A percentile compares a stretch with the other conserved stretches of the same genome.
Evolutionary conservation across 768 basidiomycete species (phyloP).

Genomic region (Trametes cinnabarina): DNA sequence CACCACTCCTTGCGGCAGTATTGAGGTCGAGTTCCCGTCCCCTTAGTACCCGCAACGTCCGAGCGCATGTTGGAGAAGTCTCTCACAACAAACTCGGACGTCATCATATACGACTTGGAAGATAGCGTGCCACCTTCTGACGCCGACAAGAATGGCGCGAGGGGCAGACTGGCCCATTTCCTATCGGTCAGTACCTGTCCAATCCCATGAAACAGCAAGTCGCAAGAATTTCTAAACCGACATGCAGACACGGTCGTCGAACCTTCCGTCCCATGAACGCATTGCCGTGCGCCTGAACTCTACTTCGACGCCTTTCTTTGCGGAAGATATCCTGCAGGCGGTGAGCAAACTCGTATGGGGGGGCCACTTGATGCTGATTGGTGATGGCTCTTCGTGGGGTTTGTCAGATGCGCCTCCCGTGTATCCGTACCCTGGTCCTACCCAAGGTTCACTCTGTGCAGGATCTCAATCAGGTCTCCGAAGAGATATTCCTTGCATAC

Average conservation of each 20-base stretch:
- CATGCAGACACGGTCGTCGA: conserved; percentile 6
- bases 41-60: conserved; percentile 72
- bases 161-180: conserved; percentile 54
- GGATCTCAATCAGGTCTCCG: conserved; percentile 64
- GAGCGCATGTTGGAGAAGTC: conserved; percentile 83
- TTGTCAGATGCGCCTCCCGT: conserved; percentile 42
- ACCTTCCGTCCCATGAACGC: conserved; percentile 45
- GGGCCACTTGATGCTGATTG: neutral
- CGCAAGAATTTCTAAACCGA: too few relatives aligned
- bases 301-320: conserved; percentile 62
- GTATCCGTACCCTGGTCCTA: conserved; percentile 68
- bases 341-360: conserved; percentile 45
- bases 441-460: conserved; percentile 77
- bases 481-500: conserved; percentile 38
- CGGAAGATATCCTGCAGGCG: conserved; percentile 58
- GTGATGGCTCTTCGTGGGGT: neutral
- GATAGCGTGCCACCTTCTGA: conserved; percentile 71
- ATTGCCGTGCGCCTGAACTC: conserved; percentile 74
- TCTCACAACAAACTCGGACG: conserved; percentile 58
- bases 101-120: conserved; percentile 86
- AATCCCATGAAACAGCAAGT: too few relatives aligned
- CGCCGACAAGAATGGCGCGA: conserved; percentile 58
- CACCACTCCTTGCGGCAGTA: too few relatives aligned
- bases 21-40: neutral
- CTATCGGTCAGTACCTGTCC: conserved; percentile 42